Base-by-base conservation (phyloP, 495 filamentous ascomycete genomes). In the Cetradonia linearis region DNA sequence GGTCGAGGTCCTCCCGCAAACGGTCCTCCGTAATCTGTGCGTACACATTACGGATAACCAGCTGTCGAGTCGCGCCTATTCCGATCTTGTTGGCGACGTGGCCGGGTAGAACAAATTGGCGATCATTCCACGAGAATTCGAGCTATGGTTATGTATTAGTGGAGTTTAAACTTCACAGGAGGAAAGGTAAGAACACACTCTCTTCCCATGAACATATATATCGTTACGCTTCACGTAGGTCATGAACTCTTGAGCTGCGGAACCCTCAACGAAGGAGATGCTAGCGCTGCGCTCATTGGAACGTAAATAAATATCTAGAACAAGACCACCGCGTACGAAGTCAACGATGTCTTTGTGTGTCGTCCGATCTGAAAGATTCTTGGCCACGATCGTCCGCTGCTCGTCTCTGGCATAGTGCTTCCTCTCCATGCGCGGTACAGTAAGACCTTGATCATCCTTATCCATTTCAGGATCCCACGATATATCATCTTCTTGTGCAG, bases 1-100 rank as follows among this genome's bases (percentile, higher is more conserved):
- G 89, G 18, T 92, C 86, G 46, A 92, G 72, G 65, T 95, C 86
- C 6, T 86, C 80, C 2, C 86, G 82, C 48, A 95, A 81, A 5
- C 74, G 67, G 4, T 76, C 71, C 58, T 86, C 85, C 0, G 84
- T 89, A 61, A 89, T 77, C 55, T 74, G 78, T 34, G 72, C 68
- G 48, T 78, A 73, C 30, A 78, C 78, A 9, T 78, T 78, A 63
- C 75, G 78, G 49, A 94, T 76, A 38, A 89, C 71, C 27, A 95
- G 69, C 65, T 91, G 91, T 57, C 89, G 84, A 47, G 82, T 86
- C n/a, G 86, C 87, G n/a, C 89, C 89, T 49, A 73, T 77, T 44
- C 73, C 71, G 48, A 90, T 82, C 69, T 87, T 86, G 67, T 79
- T 76, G 3, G 80, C 78, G 46, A 91, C 78, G 67, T 88, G 83